Evolutionary conservation across 441 rosid genomes (phyloP), one percentile per base, ranked within the genome.

Genomic region (Populus tomentosa): DNA sequence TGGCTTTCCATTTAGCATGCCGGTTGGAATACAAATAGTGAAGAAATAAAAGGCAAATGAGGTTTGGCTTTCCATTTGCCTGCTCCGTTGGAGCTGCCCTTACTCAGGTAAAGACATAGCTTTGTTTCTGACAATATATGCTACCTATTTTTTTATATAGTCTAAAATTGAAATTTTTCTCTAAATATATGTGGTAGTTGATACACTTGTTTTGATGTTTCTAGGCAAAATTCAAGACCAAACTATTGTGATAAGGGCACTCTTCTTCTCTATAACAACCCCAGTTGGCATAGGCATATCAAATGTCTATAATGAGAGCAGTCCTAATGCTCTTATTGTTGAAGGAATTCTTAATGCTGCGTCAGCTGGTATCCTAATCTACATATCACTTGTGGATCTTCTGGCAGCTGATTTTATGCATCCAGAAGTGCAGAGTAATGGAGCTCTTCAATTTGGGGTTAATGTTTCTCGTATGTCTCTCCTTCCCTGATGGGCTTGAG

Each of bases 361-460:
- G 3, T 85, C 93, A 0, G 87, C 97, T 1, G 96, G 94, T 6
- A 90, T 93, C 38, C 80, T 93, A 16, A 88, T 91, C 23, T 91
- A 91, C 77, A 89, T 93, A 95, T 82, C 95, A 18, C 82, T 91
- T 0, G 98, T 91, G 9, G 94, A 93, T 79, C 88, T 93, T 75
- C 85, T 89, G 4, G 94, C 92, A 1, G 88, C 85, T 1, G 93
- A 90, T 74, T 91, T 91, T 65, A 83, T 85, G 90, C 88, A 81
- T 71, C 86, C 91, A 0, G 90, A 82, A 80, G 73, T 93, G 83
- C 94, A 86, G 62, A 70, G 67, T 36, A 87, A 82, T 64, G 70
- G 75, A 18, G 56, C 28, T 10, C 89, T 93, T 77, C 90, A 80
- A 28, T 36, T 89, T 23, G 80, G 75, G 16, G 82, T 86, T 1